phyloP scores from a whole-genome alignment of 2,329 filamentous ascomycete species.

The Fonsecaea pedrosoi region DNA sequence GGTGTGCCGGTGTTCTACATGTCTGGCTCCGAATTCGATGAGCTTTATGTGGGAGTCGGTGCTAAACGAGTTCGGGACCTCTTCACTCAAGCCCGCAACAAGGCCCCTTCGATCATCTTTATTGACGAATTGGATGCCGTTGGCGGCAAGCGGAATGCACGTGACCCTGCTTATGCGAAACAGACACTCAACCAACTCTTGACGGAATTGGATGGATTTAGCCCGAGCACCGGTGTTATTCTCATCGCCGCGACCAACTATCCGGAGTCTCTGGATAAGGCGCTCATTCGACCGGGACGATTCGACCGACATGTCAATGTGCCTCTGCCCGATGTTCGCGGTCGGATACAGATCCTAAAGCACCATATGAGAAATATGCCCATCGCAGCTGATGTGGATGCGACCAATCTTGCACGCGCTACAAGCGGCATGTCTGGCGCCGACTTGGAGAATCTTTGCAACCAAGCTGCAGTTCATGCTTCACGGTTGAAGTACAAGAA shows the following conservation, averaged over 20 bases:
- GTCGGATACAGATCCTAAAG: conserved; percentile 88
- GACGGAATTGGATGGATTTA: conserved; percentile 95
- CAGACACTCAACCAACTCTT: conserved; percentile 97
- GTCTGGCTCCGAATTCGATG: conserved; percentile 98
- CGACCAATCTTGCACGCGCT: conserved; percentile 81
- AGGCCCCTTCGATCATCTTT: conserved; percentile 92
- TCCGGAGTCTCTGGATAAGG: conserved; percentile 91
- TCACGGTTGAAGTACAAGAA: conserved; percentile 80
- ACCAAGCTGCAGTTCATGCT: conserved; percentile 93
- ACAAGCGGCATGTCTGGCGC: conserved; percentile 93
- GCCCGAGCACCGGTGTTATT: conserved; percentile 91
- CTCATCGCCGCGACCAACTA: conserved; percentile 97
- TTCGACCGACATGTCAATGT: conserved; percentile 95
- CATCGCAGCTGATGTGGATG: conserved; percentile 77
- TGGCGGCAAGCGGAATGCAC: conserved; percentile 88
- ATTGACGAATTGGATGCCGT: conserved; percentile 95
- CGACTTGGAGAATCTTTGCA: conserved; percentile 94
- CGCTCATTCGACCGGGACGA: conserved; percentile 88
- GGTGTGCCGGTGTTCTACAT: conserved; percentile 99
- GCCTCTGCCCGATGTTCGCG: conserved; percentile 87
- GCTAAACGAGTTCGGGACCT: conserved; percentile 95
- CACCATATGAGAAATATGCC: conserved; percentile 95
- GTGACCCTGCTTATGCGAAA: conserved; percentile 93
- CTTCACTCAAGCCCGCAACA: conserved; percentile 80
- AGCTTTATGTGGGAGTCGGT: conserved; percentile 96